Conservation (phyloP, 192 early-diverging fungal genomes). For the Backusella circina region DNA sequence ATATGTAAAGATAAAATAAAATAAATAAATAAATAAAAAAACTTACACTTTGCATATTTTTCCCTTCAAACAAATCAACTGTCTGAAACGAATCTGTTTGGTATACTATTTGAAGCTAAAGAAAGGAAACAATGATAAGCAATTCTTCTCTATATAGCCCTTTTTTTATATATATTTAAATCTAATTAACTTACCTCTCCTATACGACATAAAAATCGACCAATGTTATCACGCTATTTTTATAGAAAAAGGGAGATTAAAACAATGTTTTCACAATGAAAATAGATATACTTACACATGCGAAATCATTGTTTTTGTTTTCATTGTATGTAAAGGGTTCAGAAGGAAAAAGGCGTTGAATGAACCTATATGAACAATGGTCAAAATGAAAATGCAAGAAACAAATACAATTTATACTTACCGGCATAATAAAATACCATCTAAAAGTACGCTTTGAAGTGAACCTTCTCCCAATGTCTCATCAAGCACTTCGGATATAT, state of each 20-base stretch:
- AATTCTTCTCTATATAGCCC: not conserved
- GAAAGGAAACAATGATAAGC: not conserved
- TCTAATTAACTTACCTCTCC: slow-evolving; percentile 34
- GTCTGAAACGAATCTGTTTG: slow-evolving; percentile 80
- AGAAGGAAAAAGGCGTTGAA: slow-evolving; percentile 4
- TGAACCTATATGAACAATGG: not conserved
- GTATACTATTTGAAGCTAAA: slow-evolving; percentile 62
- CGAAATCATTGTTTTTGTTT: slow-evolving; percentile 4
- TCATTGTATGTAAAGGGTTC: slow-evolving; percentile 1
- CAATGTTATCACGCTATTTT: slow-evolving; percentile 76
- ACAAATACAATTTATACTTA: slow-evolving; percentile 27
- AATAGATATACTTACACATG: slow-evolving; percentile 9
- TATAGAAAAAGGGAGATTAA: not conserved
- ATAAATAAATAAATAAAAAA: not conserved
- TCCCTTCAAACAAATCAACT: slow-evolving; percentile 77
- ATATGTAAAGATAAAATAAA: not conserved
- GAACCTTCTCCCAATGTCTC: slow-evolving; percentile 23
- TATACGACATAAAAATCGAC: slow-evolving; percentile 67
- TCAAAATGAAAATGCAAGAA: not conserved
- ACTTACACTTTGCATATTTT: slow-evolving; percentile 65
- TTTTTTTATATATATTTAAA: not conserved
- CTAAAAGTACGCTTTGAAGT: slow-evolving; percentile 61
- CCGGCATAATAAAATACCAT: slow-evolving; percentile 77
- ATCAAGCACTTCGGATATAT: not conserved
- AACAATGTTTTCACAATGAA: not conserved